A percentile compares a stretch with the other conserved stretches of the same genome.
phyloP scores from a whole-genome alignment of 306 rosid species.

The Glycyrrhiza uralensis region DNA sequence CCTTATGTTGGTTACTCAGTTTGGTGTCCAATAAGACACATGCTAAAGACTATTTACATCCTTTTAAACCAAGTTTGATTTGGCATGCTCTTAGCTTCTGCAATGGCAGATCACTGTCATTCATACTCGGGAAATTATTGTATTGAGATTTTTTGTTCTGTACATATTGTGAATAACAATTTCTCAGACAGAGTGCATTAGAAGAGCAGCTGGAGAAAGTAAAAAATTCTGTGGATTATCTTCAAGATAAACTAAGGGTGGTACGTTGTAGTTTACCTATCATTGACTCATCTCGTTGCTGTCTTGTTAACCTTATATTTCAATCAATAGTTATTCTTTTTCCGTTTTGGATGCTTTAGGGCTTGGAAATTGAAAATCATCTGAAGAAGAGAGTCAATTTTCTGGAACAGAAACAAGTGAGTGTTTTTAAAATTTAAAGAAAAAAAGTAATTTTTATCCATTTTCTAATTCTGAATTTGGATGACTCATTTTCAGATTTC shows the following conservation, averaged over 20 bases:
- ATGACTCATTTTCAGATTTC: constrained; percentile 53
- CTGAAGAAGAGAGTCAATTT: constrained; percentile 65
- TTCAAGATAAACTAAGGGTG: constrained; percentile 75
- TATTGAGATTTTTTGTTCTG: constrained; percentile 38
- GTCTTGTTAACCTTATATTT: background rate
- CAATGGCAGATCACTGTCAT: background rate
- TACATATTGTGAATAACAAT: constrained; percentile 64
- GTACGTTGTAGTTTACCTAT: constrained; percentile 45
- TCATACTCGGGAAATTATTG: constrained; percentile 11
- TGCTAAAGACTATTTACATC: background rate
- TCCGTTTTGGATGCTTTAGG: constrained; percentile 54
- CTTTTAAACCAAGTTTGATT: constrained; percentile 6
- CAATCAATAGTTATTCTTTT: background rate
- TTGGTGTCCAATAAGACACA: background rate
- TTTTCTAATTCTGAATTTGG: constrained; percentile 21
- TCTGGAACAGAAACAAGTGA: constrained; percentile 75
- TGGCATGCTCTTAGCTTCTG: constrained; percentile 14
- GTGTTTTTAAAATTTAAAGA: constrained; percentile 31
- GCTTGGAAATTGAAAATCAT: constrained; percentile 95
- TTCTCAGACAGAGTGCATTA: constrained; percentile 98
- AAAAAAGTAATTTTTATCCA: constrained; percentile 4
- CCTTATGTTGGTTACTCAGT: constrained; percentile 21
- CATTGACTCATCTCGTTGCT: background rate
- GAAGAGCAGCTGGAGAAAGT: constrained; percentile 74
- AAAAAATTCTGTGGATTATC: constrained; percentile 60